Evolutionary conservation across 1,284 basidiomycete genomes (phyloP).

Genomic region (Cutaneotrichosporon cutaneum): DNA sequence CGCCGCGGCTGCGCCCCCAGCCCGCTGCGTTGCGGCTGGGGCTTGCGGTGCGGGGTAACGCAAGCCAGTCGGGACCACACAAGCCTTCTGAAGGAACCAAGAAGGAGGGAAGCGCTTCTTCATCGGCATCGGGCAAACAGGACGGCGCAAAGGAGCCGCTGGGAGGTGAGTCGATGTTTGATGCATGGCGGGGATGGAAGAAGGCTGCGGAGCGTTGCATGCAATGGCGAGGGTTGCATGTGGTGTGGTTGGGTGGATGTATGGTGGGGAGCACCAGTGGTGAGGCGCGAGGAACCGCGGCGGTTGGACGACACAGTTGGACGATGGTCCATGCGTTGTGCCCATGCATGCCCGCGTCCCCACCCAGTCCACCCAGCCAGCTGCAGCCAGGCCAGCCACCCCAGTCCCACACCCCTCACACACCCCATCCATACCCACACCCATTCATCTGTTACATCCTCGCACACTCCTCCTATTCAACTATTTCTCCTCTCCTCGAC

Average conservation of each 20-base stretch:
- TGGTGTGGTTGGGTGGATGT: neutral
- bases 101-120: neutral
- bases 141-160: conserved; percentile 10
- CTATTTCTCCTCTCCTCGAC: neutral
- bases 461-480: neutral
- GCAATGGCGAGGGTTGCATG: neutral
- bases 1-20: conserved; percentile 3
- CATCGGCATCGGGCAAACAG: neutral
- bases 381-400: neutral
- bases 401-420: too few species aligned
- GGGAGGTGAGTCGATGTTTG: conserved; percentile 8
- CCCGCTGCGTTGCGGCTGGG: neutral
- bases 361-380: neutral
- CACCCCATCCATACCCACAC: too few species aligned
- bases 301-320: too few species aligned
- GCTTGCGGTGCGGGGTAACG: conserved; percentile 1
- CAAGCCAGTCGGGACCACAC: conserved; percentile 7
- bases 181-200: neutral
- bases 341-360: neutral
- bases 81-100: neutral
- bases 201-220: neutral
- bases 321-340: too few species aligned
- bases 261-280: neutral
- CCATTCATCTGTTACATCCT: neutral
- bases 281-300: neutral